Base-by-base conservation (phyloP, 768 basidiomycete genomes). In the Fomitopsis serialis region DNA sequence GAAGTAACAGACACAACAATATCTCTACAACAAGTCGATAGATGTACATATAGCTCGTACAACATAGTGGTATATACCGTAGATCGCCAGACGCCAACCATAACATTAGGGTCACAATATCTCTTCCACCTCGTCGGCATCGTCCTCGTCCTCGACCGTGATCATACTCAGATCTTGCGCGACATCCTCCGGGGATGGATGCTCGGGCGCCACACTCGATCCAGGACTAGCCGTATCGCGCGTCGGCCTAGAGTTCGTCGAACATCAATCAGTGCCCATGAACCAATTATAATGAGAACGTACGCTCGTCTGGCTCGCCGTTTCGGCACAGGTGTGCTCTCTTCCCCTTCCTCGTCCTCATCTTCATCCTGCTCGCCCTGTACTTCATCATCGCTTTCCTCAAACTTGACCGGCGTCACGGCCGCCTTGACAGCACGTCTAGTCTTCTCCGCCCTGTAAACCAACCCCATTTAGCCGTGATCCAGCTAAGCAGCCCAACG, bases 81-180 rank as follows among this genome's bases (percentile, higher is more conserved):
- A 40, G 37, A 17, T 40, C 15, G 37, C 15, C 15, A 17, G 37
- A 17, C 19, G 7, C 15, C 37, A 40, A 40, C 7, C 37, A 40
- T 15, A 40, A 40, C 15, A 15, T 7, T 19, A 40, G 22, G 12
- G 27, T 54, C 49, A 60, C 25, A 66, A 58, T 34, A 66, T 57
- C 22, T 61, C 53, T 34, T 63, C 64, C 21, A 67, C 66, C 48
- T 67, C 65, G 24, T 61, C 61, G 17, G 13, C 37, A 40, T 80
- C 82, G 50, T 76, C 75, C 40, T 74, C 73, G 47, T 70, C 70
- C 9, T 63, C 55, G 7, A 59, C 56, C 17, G 62, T 63, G 54
- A 81, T 80, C 68, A 83, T 78, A 22, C 83, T 78, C 3, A 82
- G 81, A 53, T 66, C 62, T n/a, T 58, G 53, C 21, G 65, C 79